Evolutionary conservation across 805 yeast genomes (phyloP).

Genomic region (Metschnikowia arizonensis): DNA sequence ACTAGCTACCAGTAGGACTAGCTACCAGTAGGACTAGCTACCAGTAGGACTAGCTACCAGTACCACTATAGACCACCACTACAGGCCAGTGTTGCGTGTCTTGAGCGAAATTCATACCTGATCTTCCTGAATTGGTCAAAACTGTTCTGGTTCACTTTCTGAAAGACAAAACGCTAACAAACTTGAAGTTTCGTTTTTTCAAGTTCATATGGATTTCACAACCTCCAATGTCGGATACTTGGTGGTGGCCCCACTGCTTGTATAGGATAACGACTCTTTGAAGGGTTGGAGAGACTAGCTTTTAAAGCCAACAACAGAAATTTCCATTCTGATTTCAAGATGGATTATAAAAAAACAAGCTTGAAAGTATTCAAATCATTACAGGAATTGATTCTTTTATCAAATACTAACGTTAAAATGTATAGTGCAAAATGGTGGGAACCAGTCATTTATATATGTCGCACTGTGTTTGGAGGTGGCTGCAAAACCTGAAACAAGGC

Average conservation of each 20-base stretch:
- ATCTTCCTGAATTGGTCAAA: constrained; percentile 21
- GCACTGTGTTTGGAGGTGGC: background rate
- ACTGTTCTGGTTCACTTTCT: constrained; percentile 12
- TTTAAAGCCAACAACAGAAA: background rate
- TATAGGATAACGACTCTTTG: background rate
- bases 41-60: no score
- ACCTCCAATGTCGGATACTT: constrained; percentile 38
- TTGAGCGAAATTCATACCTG: constrained; percentile 49
- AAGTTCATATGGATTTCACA: constrained; percentile 40
- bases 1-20: no score
- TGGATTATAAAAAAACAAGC: no score
- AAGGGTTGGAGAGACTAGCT: constrained; percentile 6
- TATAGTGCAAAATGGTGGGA: no score
- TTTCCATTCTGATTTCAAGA: no score
- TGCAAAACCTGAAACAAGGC: background rate
- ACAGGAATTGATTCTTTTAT: no score
- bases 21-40: no score
- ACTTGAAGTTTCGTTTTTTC: constrained; percentile 35
- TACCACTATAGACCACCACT: no score
- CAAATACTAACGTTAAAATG: no score
- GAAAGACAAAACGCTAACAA: constrained; percentile 19
- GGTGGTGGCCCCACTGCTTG: constrained; percentile 24
- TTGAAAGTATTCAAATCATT: no score
- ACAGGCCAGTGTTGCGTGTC: no score
- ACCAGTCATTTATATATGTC: no score